These are phyloP conservation scores for Choanephora cucurbitarum DNA, from an alignment of 371 early-diverging fungal species.

Conservation along the genomic window DNA sequence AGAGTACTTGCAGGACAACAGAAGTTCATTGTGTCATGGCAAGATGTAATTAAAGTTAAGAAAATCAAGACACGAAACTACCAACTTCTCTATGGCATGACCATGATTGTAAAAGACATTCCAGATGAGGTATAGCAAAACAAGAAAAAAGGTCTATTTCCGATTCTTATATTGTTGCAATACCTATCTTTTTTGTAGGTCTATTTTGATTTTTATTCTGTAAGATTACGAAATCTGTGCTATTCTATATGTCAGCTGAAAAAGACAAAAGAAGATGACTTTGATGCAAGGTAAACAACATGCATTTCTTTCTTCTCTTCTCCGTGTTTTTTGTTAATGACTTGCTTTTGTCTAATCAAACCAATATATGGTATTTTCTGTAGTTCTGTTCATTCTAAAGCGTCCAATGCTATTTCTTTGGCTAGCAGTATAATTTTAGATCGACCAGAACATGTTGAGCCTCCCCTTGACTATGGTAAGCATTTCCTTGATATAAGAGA, in stretches of 20 bases:
- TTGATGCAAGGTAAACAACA: conserved; percentile 14
- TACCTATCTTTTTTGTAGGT: conserved; percentile 21
- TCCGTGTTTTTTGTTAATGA: too few species aligned
- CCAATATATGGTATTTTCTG: neutral
- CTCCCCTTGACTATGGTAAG: conserved; percentile 38
- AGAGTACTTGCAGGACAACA: conserved; percentile 57
- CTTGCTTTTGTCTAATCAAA: neutral
- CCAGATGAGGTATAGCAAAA: conserved; percentile 33
- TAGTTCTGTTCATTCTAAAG: conserved; percentile 21
- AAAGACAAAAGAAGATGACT: neutral
- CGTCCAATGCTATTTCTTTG: conserved; percentile 8
- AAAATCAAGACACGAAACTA: conserved; percentile 36
- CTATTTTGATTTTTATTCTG: conserved; percentile 42
- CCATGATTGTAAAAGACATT: conserved; percentile 32
- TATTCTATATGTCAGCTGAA: conserved; percentile 28
- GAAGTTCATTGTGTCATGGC: conserved; percentile 48
- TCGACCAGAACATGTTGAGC: conserved; percentile 30
- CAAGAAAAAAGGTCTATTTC: too few species aligned
- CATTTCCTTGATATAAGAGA: too few species aligned
- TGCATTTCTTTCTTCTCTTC: neutral
- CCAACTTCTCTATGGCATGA: conserved; percentile 33
- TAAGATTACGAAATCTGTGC: conserved; percentile 32
- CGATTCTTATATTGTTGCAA: too few species aligned
- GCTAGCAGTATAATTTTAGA: conserved; percentile 24
- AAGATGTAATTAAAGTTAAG: conserved; percentile 36